Conservation (phyloP, 345 rosid species). For the Arabidopsis thaliana region DNA sequence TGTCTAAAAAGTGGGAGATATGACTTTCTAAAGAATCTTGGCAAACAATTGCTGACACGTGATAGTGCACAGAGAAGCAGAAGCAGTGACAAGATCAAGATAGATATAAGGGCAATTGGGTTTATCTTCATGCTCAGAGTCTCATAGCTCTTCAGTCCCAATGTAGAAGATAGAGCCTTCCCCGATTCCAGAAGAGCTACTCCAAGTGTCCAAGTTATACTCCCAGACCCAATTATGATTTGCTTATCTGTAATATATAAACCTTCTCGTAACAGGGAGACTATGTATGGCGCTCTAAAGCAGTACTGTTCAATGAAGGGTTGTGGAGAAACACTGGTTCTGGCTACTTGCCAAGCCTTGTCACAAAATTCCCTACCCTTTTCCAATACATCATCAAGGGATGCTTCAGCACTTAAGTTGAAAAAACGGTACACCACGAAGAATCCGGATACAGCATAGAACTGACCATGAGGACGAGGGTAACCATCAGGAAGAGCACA, state of each 20-base stretch:
- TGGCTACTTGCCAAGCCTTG: constrained; percentile 80
- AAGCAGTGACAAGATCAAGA: constrained; percentile 66
- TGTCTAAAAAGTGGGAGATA: constrained; percentile 80
- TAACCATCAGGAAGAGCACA: constrained; percentile 79
- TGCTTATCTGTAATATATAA: constrained; percentile 82
- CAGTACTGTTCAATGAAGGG: constrained; percentile 99
- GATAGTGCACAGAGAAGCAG: constrained; percentile 79
- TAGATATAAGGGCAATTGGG: constrained; percentile 63
- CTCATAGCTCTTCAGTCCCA: constrained; percentile 64
- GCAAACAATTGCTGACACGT: constrained; percentile 68
- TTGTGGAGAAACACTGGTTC: constrained; percentile 84
- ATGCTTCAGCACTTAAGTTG: constrained; percentile 78
- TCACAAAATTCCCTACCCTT: constrained; percentile 88
- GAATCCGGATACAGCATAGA: constrained; percentile 93
- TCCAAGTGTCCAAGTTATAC: constrained; percentile 98
- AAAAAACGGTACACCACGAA: constrained; percentile 90
- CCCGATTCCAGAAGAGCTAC: constrained; percentile 93
- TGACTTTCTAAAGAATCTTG: constrained; percentile 67
- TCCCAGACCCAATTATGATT: constrained; percentile 84
- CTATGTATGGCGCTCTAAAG: constrained; percentile 95
- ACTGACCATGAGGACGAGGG: constrained; percentile 89
- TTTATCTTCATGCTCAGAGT: constrained; percentile 68
- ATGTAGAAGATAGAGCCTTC: constrained; percentile 66
- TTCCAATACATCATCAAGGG: constrained; percentile 91
- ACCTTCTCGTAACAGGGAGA: constrained; percentile 83